Evolutionary conservation across 2,329 filamentous ascomycete genomes (phyloP).

Genomic region (Curvularia hawaiiensis): DNA sequence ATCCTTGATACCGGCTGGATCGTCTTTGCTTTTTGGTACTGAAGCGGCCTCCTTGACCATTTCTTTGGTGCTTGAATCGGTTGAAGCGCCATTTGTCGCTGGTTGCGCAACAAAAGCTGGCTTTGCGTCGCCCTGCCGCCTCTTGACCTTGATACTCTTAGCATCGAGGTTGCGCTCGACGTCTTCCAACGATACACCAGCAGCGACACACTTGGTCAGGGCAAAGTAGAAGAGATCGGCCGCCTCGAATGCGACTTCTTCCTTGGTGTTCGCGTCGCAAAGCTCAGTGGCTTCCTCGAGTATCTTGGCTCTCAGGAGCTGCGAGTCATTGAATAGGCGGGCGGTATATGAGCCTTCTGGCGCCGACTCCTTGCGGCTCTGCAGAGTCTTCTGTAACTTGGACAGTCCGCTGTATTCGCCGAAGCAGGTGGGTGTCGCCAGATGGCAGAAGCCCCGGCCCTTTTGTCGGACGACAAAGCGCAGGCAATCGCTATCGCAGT

Average conservation of each 20-base stretch:
- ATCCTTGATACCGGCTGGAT: conserved; percentile 55
- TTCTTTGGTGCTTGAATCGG: conserved; percentile 43
- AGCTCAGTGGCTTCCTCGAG: conserved; percentile 98
- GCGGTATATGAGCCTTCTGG: conserved; percentile 93
- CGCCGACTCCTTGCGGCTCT: conserved; percentile 79
- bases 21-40: conserved; percentile 58
- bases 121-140: conserved; percentile 92
- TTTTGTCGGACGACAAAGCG: conserved; percentile 89
- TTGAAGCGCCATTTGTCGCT: conserved; percentile 19
- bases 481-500: conserved; percentile 93
- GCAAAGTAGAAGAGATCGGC: conserved; percentile 97
- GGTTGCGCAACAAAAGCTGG: conserved; percentile 88
- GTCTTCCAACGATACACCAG: conserved; percentile 84
- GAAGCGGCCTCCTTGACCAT: conserved; percentile 58
- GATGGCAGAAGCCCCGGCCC: conserved; percentile 89
- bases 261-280: conserved; percentile 79
- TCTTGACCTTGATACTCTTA: conserved; percentile 94
- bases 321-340: conserved; percentile 87
- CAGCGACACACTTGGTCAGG: conserved; percentile 82
- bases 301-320: conserved; percentile 90
- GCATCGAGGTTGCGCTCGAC: conserved; percentile 91
- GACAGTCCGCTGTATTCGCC: conserved; percentile 81
- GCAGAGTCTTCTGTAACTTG: conserved; percentile 83
- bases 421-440: conserved; percentile 91
- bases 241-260: conserved; percentile 91